These are phyloP conservation scores for Leishmania tarentolae DNA, from an alignment of 208 protist genomes.

Conservation along the genomic window DNA sequence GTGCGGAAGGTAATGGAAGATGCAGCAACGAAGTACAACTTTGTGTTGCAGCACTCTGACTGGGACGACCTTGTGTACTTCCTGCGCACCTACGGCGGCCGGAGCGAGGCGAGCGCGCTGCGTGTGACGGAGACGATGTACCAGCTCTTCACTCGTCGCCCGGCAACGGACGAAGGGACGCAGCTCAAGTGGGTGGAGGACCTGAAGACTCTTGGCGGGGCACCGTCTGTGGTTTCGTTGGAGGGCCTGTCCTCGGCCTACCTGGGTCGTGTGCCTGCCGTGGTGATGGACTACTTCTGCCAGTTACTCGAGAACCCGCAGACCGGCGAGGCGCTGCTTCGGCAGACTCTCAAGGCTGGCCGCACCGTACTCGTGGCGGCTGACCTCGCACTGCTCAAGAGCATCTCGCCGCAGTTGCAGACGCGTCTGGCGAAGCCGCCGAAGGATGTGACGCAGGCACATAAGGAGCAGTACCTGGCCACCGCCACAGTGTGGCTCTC, in stretches of 20 bases:
- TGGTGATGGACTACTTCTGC: slow-evolving; percentile 78
- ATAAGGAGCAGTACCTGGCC: slow-evolving; percentile 90
- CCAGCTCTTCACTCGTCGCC: slow-evolving; percentile 55
- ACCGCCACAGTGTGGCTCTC: slow-evolving; percentile 89
- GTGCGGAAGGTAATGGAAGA: slow-evolving; percentile 46
- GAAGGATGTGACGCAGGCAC: slow-evolving; percentile 69
- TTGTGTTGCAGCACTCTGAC: slow-evolving; percentile 58
- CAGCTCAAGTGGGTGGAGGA: slow-evolving; percentile 71
- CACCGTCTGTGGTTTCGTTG: slow-evolving; percentile 60
- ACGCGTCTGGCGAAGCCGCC: slow-evolving; percentile 77
- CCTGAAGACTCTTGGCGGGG: slow-evolving; percentile 60
- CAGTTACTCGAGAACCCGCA: slow-evolving; percentile 61
- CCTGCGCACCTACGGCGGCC: slow-evolving; percentile 62
- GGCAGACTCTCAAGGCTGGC: slow-evolving; percentile 66
- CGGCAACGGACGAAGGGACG: slow-evolving; percentile 46
- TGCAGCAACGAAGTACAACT: slow-evolving; percentile 36
- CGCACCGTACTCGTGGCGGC: slow-evolving; percentile 71
- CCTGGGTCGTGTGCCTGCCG: slow-evolving; percentile 45
- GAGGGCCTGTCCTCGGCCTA: slow-evolving; percentile 68
- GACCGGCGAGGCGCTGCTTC: slow-evolving; percentile 68
- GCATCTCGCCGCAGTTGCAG: slow-evolving; percentile 70
- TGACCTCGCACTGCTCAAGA: slow-evolving; percentile 50
- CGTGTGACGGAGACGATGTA: slow-evolving; percentile 64
- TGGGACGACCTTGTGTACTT: slow-evolving; percentile 87
- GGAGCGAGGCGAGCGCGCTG: slow-evolving; percentile 53